Percentiles rank a stretch among this genome's conserved stretches.
Evolutionary conservation across 2,329 filamentous ascomycete species (phyloP).

Genomic region (Neofusicoccum umdonicola): DNA sequence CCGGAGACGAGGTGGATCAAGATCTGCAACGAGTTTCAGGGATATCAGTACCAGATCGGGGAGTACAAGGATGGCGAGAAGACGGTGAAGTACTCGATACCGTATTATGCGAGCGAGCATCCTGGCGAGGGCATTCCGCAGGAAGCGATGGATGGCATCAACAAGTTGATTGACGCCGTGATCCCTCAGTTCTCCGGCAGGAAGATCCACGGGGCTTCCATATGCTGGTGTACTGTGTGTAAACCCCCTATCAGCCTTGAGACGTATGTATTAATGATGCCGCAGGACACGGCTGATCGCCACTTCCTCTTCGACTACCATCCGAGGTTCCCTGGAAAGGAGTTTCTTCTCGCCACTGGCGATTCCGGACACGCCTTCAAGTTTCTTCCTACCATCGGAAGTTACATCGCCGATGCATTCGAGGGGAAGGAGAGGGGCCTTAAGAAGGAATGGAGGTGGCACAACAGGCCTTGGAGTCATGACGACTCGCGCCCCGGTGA

Average conservation of each 20-base stretch:
- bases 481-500: slow-evolving; percentile 20
- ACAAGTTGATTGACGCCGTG: slow-evolving; percentile 39
- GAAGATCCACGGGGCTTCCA: slow-evolving; percentile 22
- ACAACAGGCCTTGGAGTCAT: slow-evolving; percentile 15
- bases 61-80: background rate
- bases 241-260: no score
- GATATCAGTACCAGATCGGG: slow-evolving; percentile 7
- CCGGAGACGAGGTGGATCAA: slow-evolving; percentile 13
- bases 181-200: slow-evolving; percentile 43
- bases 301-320: slow-evolving; percentile 24
- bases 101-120: slow-evolving; percentile 18
- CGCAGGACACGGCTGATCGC: slow-evolving; percentile 25
- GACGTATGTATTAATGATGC: background rate
- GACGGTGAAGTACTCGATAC: slow-evolving; percentile 5
- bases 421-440: slow-evolving; percentile 22
- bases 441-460: slow-evolving; percentile 14
- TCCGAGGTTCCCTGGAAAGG: slow-evolving; percentile 20
- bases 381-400: slow-evolving; percentile 30
- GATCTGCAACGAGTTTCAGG: slow-evolving; percentile 17
- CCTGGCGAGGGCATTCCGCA: slow-evolving; percentile 25
- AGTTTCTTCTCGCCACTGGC: slow-evolving; percentile 29
- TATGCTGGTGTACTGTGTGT: slow-evolving; percentile 21
- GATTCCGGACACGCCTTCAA: slow-evolving; percentile 34
- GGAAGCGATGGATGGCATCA: slow-evolving; percentile 28
- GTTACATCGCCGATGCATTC: slow-evolving; percentile 28